These are phyloP conservation scores for Prosopis cineraria DNA, from an alignment of 306 rosid species.

Conservation along the genomic window DNA sequence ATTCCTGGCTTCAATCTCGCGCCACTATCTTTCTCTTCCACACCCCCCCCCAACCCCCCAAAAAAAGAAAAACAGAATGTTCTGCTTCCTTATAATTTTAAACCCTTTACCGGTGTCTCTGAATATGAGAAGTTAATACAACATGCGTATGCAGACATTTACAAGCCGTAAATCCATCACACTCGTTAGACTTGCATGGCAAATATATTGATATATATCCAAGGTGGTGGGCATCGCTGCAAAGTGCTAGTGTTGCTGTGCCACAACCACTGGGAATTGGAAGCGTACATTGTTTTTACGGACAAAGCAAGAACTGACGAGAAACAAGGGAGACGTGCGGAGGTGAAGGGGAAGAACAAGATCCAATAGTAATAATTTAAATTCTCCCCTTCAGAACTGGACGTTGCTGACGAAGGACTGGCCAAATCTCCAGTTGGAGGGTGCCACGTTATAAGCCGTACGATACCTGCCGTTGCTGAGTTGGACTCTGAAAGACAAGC, in stretches of 20 bases:
- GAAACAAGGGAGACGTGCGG: background rate
- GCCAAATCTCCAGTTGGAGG: conserved; percentile 58
- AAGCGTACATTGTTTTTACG: background rate
- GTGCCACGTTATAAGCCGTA: conserved; percentile 46
- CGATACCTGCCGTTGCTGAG: conserved; percentile 39
- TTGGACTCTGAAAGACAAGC: conserved; percentile 60
- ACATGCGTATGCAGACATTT: background rate
- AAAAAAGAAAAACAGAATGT: too few species aligned
- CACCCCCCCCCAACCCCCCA: too few species aligned
- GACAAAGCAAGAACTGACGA: background rate
- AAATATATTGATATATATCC: background rate
- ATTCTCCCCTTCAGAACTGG: conserved; percentile 35
- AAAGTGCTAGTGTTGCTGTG: conserved; percentile 32
- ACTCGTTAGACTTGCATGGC: background rate
- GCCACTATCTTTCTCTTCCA: too few species aligned
- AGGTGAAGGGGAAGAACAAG: conserved; percentile 7
- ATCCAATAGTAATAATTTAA: background rate
- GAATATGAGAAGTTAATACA: background rate
- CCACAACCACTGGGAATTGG: conserved; percentile 31
- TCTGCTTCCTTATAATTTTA: background rate
- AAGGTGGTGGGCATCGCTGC: conserved; percentile 37
- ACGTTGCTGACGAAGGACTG: conserved; percentile 49
- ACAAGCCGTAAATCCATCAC: background rate
- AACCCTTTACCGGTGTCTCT: background rate
- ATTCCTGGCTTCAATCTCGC: too few species aligned